These are phyloP conservation scores for Alisma plantagoaquatica DNA, from an alignment of 106 monocot species.

Conservation along the genomic window DNA sequence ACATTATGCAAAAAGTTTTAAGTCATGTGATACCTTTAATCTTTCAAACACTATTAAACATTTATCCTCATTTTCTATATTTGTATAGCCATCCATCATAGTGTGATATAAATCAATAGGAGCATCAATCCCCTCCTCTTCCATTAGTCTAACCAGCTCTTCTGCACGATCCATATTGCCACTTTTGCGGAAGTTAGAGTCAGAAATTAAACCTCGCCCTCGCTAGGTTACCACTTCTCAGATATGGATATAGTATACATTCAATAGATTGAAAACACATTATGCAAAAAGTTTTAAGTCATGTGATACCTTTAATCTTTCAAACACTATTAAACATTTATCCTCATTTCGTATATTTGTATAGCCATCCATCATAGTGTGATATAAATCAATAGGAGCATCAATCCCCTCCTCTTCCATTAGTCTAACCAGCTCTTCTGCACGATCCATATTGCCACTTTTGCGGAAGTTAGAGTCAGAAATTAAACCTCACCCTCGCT, in stretches of 20 bases:
- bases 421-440: slow-evolving; percentile 62
- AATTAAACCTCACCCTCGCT: no score
- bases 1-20: no score
- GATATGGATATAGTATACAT: no score
- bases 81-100: slow-evolving; percentile 88
- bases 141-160: slow-evolving; percentile 68
- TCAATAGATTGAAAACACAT: no score
- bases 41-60: slow-evolving; percentile 73
- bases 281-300: no score
- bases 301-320: slow-evolving; percentile 60
- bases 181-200: no score
- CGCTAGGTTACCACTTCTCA: no score
- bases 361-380: slow-evolving; percentile 88
- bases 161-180: slow-evolving; percentile 65
- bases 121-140: slow-evolving; percentile 70
- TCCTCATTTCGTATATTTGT: slow-evolving; percentile 58
- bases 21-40: slow-evolving; percentile 52
- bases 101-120: slow-evolving; percentile 72
- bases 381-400: slow-evolving; percentile 70
- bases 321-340: slow-evolving; percentile 68
- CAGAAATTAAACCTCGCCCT: no score
- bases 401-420: slow-evolving; percentile 79
- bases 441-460: slow-evolving; percentile 51
- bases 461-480: no score
- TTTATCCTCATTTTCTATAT: slow-evolving; percentile 55